Base-by-base conservation (phyloP, 108 stramenopile genomes). In the Parietichytrium sp. region DNA sequence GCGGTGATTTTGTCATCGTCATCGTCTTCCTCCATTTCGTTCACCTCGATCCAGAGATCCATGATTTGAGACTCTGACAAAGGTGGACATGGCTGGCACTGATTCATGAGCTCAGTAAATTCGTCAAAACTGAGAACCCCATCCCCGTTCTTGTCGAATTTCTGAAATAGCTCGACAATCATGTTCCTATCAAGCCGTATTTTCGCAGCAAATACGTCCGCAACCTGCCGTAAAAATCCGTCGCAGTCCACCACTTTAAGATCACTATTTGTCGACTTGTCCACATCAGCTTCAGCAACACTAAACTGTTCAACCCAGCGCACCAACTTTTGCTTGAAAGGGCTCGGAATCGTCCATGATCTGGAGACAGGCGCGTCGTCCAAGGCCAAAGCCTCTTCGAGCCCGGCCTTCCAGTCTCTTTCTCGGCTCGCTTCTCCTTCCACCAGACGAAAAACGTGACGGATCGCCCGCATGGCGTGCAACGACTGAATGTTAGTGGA, bases 21-120 rank as follows among this genome's bases (percentile, higher is more conserved):
- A 42, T 72, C 61, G 3, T 72, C 61, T 33, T 72, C 61, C 61
- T 72, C 61, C 10, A 45, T 33, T 13, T 72, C 61, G 61, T 72
- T 72, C n/a, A 72, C 61, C 45, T 72, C 61, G 61, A 72, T 72
- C 61, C 61, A 72, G 33, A 72, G 61, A 2, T 72, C 61, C 61
- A 72, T 72, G 6, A 72, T 42, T 42, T 72, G 61, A 8, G 61
- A 23, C 61, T 72, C 61, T 10, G 36, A 16, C 23, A 72, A 42
- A 45, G 61, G 61, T 25, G 61, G 61, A 33, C 45, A 42, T 23
- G 61, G 61, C 61, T 72, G 61, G 7, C 38, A 33, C n/a, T 33
- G 36, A 25, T 42, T 16, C 38, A 72, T 33, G 42, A 72, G 61
- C 20, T 3, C 42, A 10, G 36, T 33, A 2, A 72, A 72, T 25